Evolutionary conservation across 768 basidiomycete genomes (phyloP), one percentile per base, ranked within the genome.

Genomic region (Pulveroboletus sp.): DNA sequence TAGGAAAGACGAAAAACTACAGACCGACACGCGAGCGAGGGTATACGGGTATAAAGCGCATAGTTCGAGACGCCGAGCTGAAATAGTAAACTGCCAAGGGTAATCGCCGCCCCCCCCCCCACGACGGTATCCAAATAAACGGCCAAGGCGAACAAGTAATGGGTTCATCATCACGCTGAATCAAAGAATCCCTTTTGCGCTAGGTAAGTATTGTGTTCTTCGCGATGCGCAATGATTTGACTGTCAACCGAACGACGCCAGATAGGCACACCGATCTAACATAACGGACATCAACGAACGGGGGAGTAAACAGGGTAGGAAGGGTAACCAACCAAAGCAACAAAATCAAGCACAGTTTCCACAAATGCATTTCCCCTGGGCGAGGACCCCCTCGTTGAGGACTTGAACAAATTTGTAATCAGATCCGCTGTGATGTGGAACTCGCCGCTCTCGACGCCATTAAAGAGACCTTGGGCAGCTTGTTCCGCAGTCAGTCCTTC

Each of bases 391-490:
- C 75, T 69, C 2, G 85, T 82, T 7, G 78, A 81, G 6, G 83
- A 75, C 19, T 86, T 75, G 64, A 94, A 86, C 17, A 92, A 52
- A 43, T 74, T 68, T 4, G 83, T 81, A 29, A 85, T 77, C 24
- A 90, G 67, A 57, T 92, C 85, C 20, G 76, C 80, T 0, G 86
- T 82, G 49, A 93, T 91, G 51, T 94, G 87, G 46, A 78, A 81
- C 5, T 88, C 69, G 21, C 84, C 85, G 19, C 72, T 77, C 56
- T 81, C 74, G 11, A 94, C 75, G 21, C 90, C 90, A 85, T 74
- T 73, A 35, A 85, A 72, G 23, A 94, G 59, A 5, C 68, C 70
- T 23, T 64, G 56, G 0, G 90, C 90, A 27, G 83, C 83, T 34
- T 74, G 69, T 27, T 87, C 87, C 0, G 89, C 72, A 4, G 79